These are phyloP conservation scores for Hypoxylon rubiginosum DNA, from an alignment of 2,329 filamentous ascomycete genomes.

Conservation along the genomic window DNA sequence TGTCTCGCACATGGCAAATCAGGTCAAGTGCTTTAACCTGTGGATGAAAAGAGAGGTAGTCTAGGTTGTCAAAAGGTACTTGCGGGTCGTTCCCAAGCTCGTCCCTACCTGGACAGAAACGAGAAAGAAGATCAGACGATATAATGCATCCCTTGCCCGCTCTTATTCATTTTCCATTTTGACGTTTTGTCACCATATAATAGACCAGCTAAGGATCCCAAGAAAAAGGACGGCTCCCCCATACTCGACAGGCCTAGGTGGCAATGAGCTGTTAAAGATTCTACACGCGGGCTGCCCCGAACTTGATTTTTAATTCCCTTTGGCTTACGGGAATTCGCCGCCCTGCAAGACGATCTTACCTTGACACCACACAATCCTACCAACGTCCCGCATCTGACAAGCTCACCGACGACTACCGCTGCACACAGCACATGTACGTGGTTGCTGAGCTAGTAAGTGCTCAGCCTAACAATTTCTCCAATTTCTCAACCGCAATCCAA, in stretches of 20 bases:
- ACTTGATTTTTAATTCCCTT: constrained; percentile 47
- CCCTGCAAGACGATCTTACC: constrained; percentile 43
- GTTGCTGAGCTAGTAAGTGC: constrained; percentile 50
- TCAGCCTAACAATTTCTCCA: constrained; percentile 46
- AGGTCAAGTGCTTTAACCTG: constrained; percentile 62
- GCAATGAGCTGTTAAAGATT: constrained; percentile 50
- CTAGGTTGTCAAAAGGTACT: constrained; percentile 58
- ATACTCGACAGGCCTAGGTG: constrained; percentile 48
- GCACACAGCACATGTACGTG: constrained; percentile 55
- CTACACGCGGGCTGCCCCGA: constrained; percentile 45
- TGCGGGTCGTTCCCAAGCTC: constrained; percentile 55
- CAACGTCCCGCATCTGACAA: constrained; percentile 41
- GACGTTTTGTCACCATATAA: constrained; percentile 54
- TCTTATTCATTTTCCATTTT: constrained; percentile 50
- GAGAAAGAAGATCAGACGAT: constrained; percentile 62
- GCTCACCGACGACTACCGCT: constrained; percentile 45
- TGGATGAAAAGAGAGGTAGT: constrained; percentile 57
- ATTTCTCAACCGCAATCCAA: constrained; percentile 46
- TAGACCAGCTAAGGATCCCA: constrained; percentile 53
- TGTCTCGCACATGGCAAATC: constrained; percentile 64
- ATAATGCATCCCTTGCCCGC: constrained; percentile 60
- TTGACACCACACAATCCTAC: constrained; percentile 44
- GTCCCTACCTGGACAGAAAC: constrained; percentile 52
- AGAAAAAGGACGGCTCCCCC: constrained; percentile 53
- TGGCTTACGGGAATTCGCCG: constrained; percentile 45